A percentile compares a stretch with the other conserved stretches of the same genome.
phyloP scores from a whole-genome alignment of 2,329 filamentous ascomycete genomes.

The Exophiala sideris region DNA sequence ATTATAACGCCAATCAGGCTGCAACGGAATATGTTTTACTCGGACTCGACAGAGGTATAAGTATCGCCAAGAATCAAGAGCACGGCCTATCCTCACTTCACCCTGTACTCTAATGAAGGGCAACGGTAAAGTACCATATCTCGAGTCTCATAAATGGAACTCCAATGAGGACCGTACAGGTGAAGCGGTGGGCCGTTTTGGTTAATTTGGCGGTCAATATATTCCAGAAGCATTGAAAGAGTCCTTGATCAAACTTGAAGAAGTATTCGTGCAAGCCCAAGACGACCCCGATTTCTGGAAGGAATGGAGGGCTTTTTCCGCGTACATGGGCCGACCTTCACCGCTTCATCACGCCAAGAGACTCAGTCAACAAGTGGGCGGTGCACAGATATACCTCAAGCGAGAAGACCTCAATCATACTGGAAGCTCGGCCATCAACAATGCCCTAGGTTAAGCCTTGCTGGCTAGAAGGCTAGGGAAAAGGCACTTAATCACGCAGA shows the following conservation, averaged over 20 bases:
- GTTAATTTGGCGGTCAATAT: constrained; percentile 95
- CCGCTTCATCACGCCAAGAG: constrained; percentile 86
- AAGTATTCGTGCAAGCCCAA: constrained; percentile 81
- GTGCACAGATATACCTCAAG: constrained; percentile 97
- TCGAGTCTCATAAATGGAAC: neutral
- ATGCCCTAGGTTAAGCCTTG: constrained; percentile 88
- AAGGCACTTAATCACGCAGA: constrained; percentile 96
- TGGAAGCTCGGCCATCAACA: constrained; percentile 99
- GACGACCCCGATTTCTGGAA: constrained; percentile 94
- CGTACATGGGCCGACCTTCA: constrained; percentile 93
- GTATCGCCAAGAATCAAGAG: neutral
- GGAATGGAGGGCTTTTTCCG: constrained; percentile 92
- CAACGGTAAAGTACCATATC: neutral
- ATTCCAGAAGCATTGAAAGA: constrained; percentile 98
- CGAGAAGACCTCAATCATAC: constrained; percentile 97
- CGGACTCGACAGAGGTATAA: neutral
- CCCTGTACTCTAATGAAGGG: neutral
- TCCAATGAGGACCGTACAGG: neutral
- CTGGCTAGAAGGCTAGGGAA: constrained; percentile 84
- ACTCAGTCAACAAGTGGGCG: constrained; percentile 81
- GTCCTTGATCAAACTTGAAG: constrained; percentile 84
- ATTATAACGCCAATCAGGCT: neutral
- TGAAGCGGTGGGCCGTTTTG: constrained; percentile 59
- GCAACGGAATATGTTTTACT: neutral
- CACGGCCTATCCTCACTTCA: neutral